Conservation (phyloP, 305 asterid species). For the Withania somnifera region DNA sequence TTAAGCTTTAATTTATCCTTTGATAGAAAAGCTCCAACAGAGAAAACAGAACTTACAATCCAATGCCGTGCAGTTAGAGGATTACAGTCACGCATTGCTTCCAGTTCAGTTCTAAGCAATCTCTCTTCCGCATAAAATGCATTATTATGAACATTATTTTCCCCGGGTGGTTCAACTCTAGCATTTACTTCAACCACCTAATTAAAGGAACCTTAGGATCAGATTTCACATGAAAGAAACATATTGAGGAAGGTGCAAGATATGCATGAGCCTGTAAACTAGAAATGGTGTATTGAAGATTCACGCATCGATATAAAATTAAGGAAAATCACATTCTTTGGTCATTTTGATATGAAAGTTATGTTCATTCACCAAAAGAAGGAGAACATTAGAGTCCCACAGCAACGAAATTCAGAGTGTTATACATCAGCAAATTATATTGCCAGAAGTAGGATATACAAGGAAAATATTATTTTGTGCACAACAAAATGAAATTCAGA, state of each 20-base stretch:
- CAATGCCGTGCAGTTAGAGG: constrained; percentile 30
- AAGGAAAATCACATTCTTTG: not conserved
- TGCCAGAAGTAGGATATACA: no score
- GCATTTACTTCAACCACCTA: constrained; percentile 30
- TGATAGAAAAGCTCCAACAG: not conserved
- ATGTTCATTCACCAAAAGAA: not conserved
- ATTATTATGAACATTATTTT: constrained; percentile 22
- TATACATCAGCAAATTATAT: not conserved
- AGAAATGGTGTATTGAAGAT: not conserved
- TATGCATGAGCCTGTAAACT: not conserved
- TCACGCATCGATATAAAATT: not conserved
- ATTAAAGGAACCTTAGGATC: not conserved
- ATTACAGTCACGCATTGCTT: constrained; percentile 31
- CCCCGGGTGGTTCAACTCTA: constrained; percentile 27
- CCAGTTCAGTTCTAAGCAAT: constrained; percentile 27
- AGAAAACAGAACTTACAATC: constrained; percentile 19
- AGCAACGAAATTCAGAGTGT: not conserved
- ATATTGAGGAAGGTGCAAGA: not conserved
- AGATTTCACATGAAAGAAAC: not conserved
- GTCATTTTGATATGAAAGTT: not conserved
- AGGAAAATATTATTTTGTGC: no score
- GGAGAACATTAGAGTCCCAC: not conserved
- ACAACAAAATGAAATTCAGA: no score
- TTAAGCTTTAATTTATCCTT: not conserved
- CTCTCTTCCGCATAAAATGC: constrained; percentile 36